Percentiles rank a stretch among this genome's conserved stretches.
phyloP scores from a whole-genome alignment of 2,329 filamentous ascomycete genomes.

The Diplodia intermedia region DNA sequence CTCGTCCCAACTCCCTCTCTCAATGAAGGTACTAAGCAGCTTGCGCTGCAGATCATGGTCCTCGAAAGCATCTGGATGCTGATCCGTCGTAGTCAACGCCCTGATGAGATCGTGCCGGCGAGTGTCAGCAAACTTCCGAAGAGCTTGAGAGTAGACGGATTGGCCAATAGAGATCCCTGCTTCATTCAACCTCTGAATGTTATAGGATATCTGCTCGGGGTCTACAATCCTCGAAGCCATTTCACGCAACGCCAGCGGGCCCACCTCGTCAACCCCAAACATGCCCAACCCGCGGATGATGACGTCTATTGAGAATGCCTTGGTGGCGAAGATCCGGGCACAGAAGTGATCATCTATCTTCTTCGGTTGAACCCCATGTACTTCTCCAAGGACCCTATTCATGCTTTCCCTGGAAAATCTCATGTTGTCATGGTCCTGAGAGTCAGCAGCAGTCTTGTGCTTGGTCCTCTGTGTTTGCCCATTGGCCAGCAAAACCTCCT shows the following conservation, averaged over 20 bases:
- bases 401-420: constrained; percentile 35
- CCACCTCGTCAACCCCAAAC: constrained; percentile 74
- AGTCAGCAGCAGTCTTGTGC: background rate
- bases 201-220: constrained; percentile 62
- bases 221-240: constrained; percentile 71
- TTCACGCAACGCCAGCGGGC: constrained; percentile 77
- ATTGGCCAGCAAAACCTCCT: background rate
- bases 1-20: constrained; percentile 58
- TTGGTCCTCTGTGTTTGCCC: background rate
- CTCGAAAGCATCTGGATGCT: constrained; percentile 69
- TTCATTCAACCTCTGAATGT: constrained; percentile 66
- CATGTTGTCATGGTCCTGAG: background rate
- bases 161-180: constrained; percentile 68
- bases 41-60: constrained; percentile 61
- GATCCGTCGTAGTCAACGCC: constrained; percentile 64
- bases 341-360: constrained; percentile 68
- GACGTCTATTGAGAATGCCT: constrained; percentile 73
- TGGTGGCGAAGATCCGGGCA: constrained; percentile 82
- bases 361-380: constrained; percentile 48
- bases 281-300: constrained; percentile 73
- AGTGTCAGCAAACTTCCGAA: constrained; percentile 68
- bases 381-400: constrained; percentile 41
- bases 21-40: constrained; percentile 61
- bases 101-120: constrained; percentile 61
- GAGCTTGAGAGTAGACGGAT: constrained; percentile 69